phyloP scores from a whole-genome alignment of 192 early-diverging fungal species.

The Chytriomyces hyalinus region DNA sequence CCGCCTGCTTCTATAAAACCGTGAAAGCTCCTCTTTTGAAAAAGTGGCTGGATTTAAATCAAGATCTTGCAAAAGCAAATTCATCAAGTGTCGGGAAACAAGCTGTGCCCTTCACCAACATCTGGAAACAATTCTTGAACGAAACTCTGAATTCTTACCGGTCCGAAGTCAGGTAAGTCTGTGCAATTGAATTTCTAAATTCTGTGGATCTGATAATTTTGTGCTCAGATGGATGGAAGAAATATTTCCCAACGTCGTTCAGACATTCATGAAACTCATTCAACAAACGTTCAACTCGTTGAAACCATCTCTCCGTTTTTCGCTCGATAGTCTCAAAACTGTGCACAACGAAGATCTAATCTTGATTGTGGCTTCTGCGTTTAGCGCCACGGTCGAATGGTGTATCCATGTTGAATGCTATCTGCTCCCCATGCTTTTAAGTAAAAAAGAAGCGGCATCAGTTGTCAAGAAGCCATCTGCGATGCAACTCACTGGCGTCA shows the following conservation, averaged over 20 bases:
- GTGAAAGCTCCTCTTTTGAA: constrained; percentile 51
- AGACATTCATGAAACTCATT: constrained; percentile 41
- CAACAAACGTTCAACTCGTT: constrained; percentile 41
- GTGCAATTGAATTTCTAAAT: no score
- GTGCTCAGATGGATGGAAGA: constrained; percentile 32
- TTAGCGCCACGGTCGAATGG: constrained; percentile 10
- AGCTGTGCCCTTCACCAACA: no score
- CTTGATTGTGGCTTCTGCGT: not conserved
- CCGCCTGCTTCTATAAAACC: constrained; percentile 62
- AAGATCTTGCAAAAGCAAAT: no score
- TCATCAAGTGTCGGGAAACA: no score
- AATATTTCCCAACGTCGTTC: constrained; percentile 15
- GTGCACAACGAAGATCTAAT: constrained; percentile 6
- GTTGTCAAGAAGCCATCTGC: constrained; percentile 18
- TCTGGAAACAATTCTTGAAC: no score
- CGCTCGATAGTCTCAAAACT: constrained; percentile 13
- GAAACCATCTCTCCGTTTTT: constrained; percentile 35
- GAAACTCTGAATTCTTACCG: no score
- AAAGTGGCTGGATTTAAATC: constrained; percentile 53
- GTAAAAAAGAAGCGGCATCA: not conserved
- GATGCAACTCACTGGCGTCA: not conserved
- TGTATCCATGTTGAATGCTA: constrained; percentile 14
- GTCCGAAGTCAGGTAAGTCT: no score
- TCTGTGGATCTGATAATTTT: constrained; percentile 7
- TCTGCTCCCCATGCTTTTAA: not conserved